Conservation (phyloP, 140 eudicot species). For the Senecio squalidus region DNA sequence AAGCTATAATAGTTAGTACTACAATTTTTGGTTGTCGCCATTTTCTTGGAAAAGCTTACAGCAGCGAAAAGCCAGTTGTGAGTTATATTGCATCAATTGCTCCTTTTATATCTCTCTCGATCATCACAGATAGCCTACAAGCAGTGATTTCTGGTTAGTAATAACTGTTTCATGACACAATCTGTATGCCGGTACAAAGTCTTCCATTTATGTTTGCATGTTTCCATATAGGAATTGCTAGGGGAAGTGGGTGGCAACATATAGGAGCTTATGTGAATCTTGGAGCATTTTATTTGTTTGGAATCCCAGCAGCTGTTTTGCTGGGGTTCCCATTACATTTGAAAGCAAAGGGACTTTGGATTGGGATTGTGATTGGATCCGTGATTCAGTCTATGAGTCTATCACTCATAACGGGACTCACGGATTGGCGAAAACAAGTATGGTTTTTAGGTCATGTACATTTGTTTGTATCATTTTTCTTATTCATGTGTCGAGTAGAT, state of each 20-base stretch:
- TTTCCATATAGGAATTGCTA: conserved; percentile 63
- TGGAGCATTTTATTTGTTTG: conserved; percentile 58
- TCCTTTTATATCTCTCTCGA: conserved; percentile 53
- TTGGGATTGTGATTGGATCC: conserved; percentile 51
- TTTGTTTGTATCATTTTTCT: neutral
- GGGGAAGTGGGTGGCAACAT: conserved; percentile 85
- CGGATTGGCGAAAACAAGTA: conserved; percentile 71
- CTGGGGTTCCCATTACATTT: conserved; percentile 49
- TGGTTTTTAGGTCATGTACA: neutral
- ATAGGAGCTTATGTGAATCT: conserved; percentile 76
- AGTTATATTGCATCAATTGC: conserved; percentile 48
- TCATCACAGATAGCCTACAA: conserved; percentile 58
- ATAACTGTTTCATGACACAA: neutral
- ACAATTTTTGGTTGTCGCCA: conserved; percentile 28
- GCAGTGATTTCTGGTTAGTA: conserved; percentile 61
- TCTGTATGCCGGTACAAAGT: neutral
- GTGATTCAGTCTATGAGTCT: conserved; percentile 42
- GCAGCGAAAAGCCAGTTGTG: conserved; percentile 42
- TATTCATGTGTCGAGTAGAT: neutral
- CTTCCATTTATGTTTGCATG: neutral
- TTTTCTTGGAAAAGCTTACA: conserved; percentile 42
- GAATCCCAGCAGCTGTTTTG: conserved; percentile 48
- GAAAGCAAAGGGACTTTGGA: conserved; percentile 69
- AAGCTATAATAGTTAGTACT: conserved; percentile 37
- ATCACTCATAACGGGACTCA: conserved; percentile 36